Evolutionary conservation across 1,284 basidiomycete genomes (phyloP).

Genomic region (Trametes pubescens): DNA sequence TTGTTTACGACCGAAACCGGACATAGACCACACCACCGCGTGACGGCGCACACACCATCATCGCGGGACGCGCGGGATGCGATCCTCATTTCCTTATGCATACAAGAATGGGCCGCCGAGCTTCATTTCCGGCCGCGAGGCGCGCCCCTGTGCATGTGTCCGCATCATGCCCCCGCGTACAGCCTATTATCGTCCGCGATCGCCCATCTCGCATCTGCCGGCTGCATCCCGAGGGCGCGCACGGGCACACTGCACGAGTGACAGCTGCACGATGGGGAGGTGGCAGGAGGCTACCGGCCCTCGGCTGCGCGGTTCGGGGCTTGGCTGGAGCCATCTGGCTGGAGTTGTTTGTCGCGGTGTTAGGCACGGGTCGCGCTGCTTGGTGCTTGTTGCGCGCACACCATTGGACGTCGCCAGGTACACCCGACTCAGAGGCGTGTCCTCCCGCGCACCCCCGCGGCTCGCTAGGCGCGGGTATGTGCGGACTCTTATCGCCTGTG

Average conservation of each 20-base stretch:
- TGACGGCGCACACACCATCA: constrained; percentile 16
- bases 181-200: constrained; percentile 1
- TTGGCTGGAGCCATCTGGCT: background rate
- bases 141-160: constrained; percentile 13
- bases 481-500: too few species aligned
- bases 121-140: constrained; percentile 19
- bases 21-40: constrained; percentile 1
- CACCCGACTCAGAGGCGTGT: too few species aligned
- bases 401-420: too few species aligned
- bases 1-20: background rate
- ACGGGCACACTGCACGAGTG: background rate
- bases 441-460: too few species aligned
- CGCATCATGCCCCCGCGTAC: background rate
- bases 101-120: background rate
- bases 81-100: constrained; percentile 26
- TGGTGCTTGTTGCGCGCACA: too few species aligned
- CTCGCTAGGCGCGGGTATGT: too few species aligned
- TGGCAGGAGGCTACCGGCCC: background rate
- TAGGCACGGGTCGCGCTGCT: background rate
- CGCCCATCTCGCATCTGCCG: background rate
- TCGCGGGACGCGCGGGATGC: constrained; percentile 25
- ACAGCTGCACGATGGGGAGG: too few species aligned
- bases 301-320: background rate
- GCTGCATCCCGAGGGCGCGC: background rate
- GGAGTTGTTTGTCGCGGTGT: constrained; percentile 16